These are phyloP conservation scores for Silybum marianum DNA, from an alignment of 129 eudicot species.

Conservation along the genomic window DNA sequence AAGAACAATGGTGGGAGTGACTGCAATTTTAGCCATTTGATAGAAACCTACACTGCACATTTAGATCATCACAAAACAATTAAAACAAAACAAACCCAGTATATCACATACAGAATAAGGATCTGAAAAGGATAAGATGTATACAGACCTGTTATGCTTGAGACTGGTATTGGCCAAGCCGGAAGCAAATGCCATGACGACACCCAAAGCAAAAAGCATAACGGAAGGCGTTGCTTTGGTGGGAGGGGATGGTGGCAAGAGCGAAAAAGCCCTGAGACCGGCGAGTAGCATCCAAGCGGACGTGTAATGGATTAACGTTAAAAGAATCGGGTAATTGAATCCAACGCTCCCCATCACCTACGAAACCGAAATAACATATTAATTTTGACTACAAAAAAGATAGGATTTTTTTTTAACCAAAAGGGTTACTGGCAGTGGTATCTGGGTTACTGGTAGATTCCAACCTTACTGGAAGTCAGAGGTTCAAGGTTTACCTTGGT, in stretches of 20 bases:
- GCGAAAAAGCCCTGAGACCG: conserved; percentile 55
- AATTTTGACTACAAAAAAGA: not conserved
- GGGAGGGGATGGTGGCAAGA: conserved; percentile 85
- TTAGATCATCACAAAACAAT: conserved; percentile 9
- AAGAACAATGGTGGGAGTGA: conserved; percentile 87
- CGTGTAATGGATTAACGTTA: conserved; percentile 70
- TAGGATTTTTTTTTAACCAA: not conserved
- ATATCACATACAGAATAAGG: not conserved
- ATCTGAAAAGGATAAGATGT: not conserved
- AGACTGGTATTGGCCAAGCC: conserved; percentile 89
- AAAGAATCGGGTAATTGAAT: conserved; percentile 67
- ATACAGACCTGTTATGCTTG: conserved; percentile 68
- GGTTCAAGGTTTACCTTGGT: too few relatives aligned
- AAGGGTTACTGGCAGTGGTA: too few relatives aligned
- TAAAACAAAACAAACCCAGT: not conserved
- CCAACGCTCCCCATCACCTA: conserved; percentile 89
- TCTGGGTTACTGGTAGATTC: too few relatives aligned
- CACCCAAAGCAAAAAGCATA: conserved; percentile 62
- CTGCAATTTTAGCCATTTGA: conserved; percentile 92
- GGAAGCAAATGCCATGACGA: conserved; percentile 84
- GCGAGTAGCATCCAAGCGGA: conserved; percentile 73
- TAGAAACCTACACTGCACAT: conserved; percentile 84
- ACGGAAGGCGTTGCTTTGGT: conserved; percentile 60
- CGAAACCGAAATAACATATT: not conserved
- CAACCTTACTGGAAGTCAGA: too few relatives aligned